A percentile compares a stretch with the other conserved stretches of the same genome.
Evolutionary conservation across 805 yeast species (phyloP).

Genomic region (Tetrapisispora taiwanensis): DNA sequence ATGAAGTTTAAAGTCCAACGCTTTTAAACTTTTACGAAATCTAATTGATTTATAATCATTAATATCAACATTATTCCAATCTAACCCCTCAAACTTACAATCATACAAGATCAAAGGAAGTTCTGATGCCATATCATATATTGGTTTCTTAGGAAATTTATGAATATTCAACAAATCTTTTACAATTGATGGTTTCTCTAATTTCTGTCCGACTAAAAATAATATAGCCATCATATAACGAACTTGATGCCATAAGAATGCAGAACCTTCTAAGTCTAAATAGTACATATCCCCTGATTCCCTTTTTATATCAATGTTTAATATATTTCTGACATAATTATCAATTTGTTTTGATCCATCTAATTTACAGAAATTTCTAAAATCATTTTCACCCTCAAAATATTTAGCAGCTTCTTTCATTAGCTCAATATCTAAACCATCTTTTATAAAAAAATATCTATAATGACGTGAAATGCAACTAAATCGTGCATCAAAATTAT

Average conservation of each 20-base stretch:
- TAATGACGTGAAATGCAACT: constrained; percentile 83
- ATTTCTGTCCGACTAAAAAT: constrained; percentile 67
- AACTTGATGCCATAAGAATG: constrained; percentile 96
- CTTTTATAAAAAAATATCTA: constrained; percentile 61
- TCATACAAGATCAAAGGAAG: constrained; percentile 79
- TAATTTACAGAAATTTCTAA: constrained; percentile 86
- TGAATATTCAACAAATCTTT: constrained; percentile 48
- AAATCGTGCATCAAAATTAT: constrained; percentile 81
- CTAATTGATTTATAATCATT: constrained; percentile 33
- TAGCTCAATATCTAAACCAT: constrained; percentile 45
- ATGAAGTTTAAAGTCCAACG: constrained; percentile 45
- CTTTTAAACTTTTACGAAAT: constrained; percentile 37
- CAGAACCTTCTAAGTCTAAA: constrained; percentile 75
- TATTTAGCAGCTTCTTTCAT: constrained; percentile 61
- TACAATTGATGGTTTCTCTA: constrained; percentile 53
- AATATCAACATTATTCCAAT: constrained; percentile 40
- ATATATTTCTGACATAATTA: constrained; percentile 58
- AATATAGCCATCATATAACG: constrained; percentile 86
- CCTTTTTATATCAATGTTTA: constrained; percentile 39
- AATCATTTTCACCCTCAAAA: constrained; percentile 70
- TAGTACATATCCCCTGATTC: constrained; percentile 41
- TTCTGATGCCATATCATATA: constrained; percentile 83
- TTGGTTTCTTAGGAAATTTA: constrained; percentile 56
- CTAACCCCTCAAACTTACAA: constrained; percentile 62
- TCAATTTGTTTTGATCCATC: constrained; percentile 91